Evolutionary conservation across 306 rosid genomes (phyloP).

Genomic region (Vigna mungo): DNA sequence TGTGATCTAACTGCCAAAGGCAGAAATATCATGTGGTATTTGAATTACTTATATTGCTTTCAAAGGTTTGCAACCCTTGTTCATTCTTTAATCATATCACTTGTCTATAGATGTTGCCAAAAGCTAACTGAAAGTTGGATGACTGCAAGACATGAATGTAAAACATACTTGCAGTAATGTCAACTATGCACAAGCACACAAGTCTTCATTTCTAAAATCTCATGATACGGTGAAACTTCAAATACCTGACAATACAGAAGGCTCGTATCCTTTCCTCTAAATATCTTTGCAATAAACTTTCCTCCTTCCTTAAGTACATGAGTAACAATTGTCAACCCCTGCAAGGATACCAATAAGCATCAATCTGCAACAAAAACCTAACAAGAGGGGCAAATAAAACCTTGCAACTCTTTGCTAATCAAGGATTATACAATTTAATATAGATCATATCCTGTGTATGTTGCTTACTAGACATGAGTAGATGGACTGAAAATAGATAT

Average conservation of each 20-base stretch:
- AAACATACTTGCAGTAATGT: conserved; percentile 12
- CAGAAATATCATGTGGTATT: conserved; percentile 18
- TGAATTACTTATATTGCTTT: conserved; percentile 34
- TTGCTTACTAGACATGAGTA: conserved; percentile 22
- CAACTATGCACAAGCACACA: background rate
- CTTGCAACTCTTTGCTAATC: conserved; percentile 8
- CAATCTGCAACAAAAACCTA: conserved; percentile 39
- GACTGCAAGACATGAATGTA: conserved; percentile 2
- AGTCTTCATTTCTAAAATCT: conserved; percentile 26
- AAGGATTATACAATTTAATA: conserved; percentile 7
- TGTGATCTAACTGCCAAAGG: conserved; percentile 25
- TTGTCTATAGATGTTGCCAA: conserved; percentile 11
- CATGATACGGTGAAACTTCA: conserved; percentile 40
- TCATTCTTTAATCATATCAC: background rate
- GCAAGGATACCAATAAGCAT: conserved; percentile 45
- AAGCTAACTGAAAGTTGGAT: conserved; percentile 30
- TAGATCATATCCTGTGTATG: background rate
- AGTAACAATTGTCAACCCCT: conserved; percentile 96
- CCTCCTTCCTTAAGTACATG: conserved; percentile 96
- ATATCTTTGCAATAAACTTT: conserved; percentile 93
- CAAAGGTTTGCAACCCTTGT: background rate
- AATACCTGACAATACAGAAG: conserved; percentile 93
- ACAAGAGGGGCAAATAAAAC: conserved; percentile 29
- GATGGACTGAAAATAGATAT: conserved; percentile 11
- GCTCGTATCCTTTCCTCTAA: conserved; percentile 95